Conservation (phyloP, 352 stramenopile species). For the Pythium phragmitis region DNA sequence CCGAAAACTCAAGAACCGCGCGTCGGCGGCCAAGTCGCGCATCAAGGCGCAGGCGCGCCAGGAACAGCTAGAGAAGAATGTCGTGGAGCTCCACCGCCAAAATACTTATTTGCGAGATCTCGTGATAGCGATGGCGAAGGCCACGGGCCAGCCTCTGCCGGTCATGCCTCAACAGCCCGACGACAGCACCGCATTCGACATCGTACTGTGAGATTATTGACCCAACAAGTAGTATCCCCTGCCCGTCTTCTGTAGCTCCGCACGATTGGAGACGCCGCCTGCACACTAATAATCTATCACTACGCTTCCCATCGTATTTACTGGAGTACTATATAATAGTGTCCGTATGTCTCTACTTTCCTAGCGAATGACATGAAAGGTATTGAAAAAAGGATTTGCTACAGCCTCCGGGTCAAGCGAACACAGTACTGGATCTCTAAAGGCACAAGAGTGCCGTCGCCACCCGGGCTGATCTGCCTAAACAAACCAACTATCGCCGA, state of each 20-base stretch:
- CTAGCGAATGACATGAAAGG: background rate
- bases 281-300: conserved; percentile 10
- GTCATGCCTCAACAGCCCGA: conserved; percentile 14
- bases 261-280: conserved; percentile 1
- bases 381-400: conserved; percentile 1
- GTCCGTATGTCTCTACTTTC: background rate
- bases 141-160: conserved; percentile 17
- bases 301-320: background rate
- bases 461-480: background rate
- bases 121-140: conserved; percentile 25
- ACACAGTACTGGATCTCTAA: conserved; percentile 10
- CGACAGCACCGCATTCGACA: conserved; percentile 10
- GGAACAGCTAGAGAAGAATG: conserved; percentile 25
- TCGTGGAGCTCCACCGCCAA: conserved; percentile 26
- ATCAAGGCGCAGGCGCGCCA: conserved; percentile 22
- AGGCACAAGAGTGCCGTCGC: conserved; percentile 2
- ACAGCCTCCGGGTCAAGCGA: background rate
- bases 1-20: conserved; percentile 30
- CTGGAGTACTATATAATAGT: too few species aligned
- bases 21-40: conserved; percentile 27
- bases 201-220: conserved; percentile 6
- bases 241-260: background rate
- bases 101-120: conserved; percentile 25
- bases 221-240: too few species aligned
- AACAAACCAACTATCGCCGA: conserved; percentile 9